Base-by-base conservation (phyloP, 116 monocot species). In the Trichopus zeylanicus region DNA sequence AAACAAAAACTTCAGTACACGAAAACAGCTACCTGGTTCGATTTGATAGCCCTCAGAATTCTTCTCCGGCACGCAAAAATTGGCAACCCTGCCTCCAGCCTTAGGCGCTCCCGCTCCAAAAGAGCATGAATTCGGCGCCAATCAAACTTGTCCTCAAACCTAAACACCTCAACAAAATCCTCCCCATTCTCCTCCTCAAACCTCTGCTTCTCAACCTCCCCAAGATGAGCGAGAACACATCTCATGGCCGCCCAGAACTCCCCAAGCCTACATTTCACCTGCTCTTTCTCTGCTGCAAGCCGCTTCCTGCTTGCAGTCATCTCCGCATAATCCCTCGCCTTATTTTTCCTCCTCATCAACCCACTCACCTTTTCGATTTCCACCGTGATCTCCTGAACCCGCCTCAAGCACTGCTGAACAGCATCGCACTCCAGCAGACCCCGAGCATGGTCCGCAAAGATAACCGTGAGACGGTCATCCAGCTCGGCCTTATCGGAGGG, bases 31-130 rank as follows among this genome's bases (percentile, higher is more conserved):
- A 49, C 95, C 95, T 95, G 89, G 53, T 87, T 83, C 19, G 47
- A 21, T 21, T 64, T 42, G 21, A 87, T 67, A 9, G 32, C 20
- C 0, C 35, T 63, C 2, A 95, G 67, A 66, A 95, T 80, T 46
- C 67, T 76, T 49, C 64, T 79, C 62, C 93, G 61, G 51, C 19
- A 77, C 25, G 66, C 71, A 60, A 82, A 95, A 8, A 95, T 78
- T 18, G 95, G 90, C 63, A 95, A 57, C 3, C 86, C 86, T 31
- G 71, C 71, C 20, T 76, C 70, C 6, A 95, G 74, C 78, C 95
- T 82, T 62, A 76, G 47, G 52, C 84, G 79, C 58, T 95, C 95
- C 65, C 95, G 64, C 59, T 57, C 15, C 68, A 95, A 62, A 29
- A 86, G 18, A 19, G 37, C 46, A 31, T 75, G 75, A 32, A 90